Percentiles rank a stretch among this genome's conserved stretches.
Conservation (phyloP, 495 filamentous ascomycete species). For the Penicillium salamii region DNA sequence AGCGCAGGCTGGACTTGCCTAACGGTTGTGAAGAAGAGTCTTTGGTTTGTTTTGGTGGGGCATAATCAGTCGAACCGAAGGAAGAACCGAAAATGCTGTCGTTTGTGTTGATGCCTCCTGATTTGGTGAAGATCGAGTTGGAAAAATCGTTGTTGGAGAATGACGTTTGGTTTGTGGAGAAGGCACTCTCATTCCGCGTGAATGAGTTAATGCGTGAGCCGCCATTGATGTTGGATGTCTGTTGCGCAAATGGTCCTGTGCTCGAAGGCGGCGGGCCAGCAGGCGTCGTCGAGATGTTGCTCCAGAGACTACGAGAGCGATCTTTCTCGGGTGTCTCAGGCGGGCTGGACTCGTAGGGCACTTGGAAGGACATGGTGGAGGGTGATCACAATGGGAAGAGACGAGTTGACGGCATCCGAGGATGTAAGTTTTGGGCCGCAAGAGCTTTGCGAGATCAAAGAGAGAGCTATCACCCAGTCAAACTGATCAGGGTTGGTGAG, state of each 20-base stretch:
- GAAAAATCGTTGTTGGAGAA: conserved; percentile 11
- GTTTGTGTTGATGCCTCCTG: conserved; percentile 39
- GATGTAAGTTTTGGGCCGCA: conserved; percentile 23
- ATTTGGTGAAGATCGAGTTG: conserved; percentile 38
- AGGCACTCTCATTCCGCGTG: conserved; percentile 13
- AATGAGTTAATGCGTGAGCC: conserved; percentile 56
- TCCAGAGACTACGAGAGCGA: conserved; percentile 38
- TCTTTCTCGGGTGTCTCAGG: conserved; percentile 44
- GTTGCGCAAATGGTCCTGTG: conserved; percentile 67
- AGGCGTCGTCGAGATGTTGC: conserved; percentile 72
- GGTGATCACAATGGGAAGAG: conserved; percentile 5
- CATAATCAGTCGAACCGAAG: conserved; percentile 37
- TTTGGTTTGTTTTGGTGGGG: conserved; percentile 31
- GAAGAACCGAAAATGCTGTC: conserved; percentile 45
- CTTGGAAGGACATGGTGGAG: conserved; percentile 37
- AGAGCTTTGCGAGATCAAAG: conserved; percentile 13
- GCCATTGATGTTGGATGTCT: conserved; percentile 60
- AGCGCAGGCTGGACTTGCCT: conserved; percentile 32
- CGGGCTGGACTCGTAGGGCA: conserved; percentile 35
- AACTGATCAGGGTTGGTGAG: neutral
- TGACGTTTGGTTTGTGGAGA: conserved; percentile 12
- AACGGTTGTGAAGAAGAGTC: conserved; percentile 19
- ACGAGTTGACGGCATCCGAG: conserved; percentile 12
- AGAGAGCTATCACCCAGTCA: conserved; percentile 1
- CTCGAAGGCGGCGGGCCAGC: conserved; percentile 70